Conservation (phyloP, 176 grass and related monocot species). For the Musa beccarii region DNA sequence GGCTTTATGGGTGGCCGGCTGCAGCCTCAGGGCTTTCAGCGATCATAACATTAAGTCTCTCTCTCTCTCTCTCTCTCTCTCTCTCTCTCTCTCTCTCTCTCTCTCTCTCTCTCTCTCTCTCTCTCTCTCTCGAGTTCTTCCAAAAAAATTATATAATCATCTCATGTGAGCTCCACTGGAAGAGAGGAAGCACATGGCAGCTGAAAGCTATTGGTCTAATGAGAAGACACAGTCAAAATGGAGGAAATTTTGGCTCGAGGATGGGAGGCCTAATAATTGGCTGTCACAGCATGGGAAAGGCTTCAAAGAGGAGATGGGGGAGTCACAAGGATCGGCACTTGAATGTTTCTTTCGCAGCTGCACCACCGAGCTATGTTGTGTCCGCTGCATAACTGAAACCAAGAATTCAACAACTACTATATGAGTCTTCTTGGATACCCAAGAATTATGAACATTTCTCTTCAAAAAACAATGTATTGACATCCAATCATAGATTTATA, state of each 20-base stretch:
- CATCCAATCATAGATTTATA: too few species aligned
- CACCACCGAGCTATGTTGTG: not conserved
- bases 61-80: too few species aligned
- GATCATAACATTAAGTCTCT: too few species aligned
- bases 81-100: not conserved
- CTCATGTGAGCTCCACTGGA: conserved; percentile 36
- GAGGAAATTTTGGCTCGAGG: not conserved
- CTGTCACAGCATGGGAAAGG: conserved; percentile 5
- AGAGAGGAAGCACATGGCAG: conserved; percentile 25
- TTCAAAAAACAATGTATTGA: too few species aligned
- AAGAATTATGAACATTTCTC: too few species aligned
- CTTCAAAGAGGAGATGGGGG: not conserved
- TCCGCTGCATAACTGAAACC: not conserved
- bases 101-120: too few species aligned
- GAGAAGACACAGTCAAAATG: not conserved
- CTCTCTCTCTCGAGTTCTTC: not conserved
- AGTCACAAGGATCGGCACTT: not conserved
- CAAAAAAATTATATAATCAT: conserved; percentile 10
- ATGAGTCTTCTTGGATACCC: too few species aligned
- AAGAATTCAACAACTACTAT: too few species aligned
- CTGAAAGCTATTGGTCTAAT: conserved; percentile 2
- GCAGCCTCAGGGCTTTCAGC: conserved; percentile 8
- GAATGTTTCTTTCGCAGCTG: not conserved
- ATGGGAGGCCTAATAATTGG: conserved; percentile 2
- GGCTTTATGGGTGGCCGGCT: not conserved